Evolutionary conservation across 176 grass and related monocot genomes (phyloP).

Genomic region (Triticum monococcum): DNA sequence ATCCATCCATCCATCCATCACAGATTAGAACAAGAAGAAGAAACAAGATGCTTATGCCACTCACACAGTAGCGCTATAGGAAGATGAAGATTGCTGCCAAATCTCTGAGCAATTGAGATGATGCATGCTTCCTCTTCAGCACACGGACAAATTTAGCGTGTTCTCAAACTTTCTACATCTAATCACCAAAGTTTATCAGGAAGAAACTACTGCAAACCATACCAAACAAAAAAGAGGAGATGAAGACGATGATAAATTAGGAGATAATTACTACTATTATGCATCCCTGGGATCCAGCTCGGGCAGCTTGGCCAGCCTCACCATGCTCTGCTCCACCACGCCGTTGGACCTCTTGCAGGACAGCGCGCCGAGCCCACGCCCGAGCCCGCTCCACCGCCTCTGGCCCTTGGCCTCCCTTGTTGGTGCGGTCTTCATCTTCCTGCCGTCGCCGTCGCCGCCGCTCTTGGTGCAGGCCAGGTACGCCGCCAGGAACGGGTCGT

Average conservation of each 20-base stretch:
- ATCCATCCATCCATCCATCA: not conserved
- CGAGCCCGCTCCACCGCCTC: slow-evolving; percentile 21
- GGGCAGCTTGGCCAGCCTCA: slow-evolving; percentile 38
- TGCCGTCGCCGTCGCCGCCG: not conserved
- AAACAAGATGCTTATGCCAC: not conserved
- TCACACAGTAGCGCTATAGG: not conserved
- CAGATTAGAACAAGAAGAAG: not conserved
- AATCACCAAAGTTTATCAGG: not conserved
- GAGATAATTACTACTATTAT: not conserved
- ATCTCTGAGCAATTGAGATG: not conserved
- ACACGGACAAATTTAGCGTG: not conserved
- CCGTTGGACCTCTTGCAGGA: slow-evolving; percentile 50
- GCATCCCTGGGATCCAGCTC: slow-evolving; percentile 28
- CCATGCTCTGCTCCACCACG: slow-evolving; percentile 49
- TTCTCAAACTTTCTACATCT: not conserved
- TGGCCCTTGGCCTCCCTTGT: not conserved
- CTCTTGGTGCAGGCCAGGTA: slow-evolving; percentile 85
- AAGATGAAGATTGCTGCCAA: not conserved
- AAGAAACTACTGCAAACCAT: not conserved
- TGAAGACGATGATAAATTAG: not conserved
- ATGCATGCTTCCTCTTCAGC: not conserved
- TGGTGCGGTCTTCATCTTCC: not conserved
- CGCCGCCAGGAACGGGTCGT: slow-evolving; percentile 85
- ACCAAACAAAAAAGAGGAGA: not conserved
- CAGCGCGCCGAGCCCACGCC: slow-evolving; percentile 16